Percentiles rank a stretch among this genome's conserved stretches.
Conservation (phyloP, 805 yeast species). For the Monosporozyma solicola region DNA sequence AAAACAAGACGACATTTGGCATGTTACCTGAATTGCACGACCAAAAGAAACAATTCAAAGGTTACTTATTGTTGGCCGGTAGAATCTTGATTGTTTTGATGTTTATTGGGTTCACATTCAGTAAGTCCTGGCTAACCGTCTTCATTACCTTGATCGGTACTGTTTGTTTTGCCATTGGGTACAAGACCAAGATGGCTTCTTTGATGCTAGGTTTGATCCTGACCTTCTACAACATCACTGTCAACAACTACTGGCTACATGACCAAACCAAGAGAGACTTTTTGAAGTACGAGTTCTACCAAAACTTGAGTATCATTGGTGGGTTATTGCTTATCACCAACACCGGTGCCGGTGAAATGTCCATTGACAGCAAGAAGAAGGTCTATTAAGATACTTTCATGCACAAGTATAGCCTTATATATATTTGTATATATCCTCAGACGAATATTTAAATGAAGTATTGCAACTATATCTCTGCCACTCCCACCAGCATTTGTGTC, state of each 20-base stretch:
- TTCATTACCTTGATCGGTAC: slow-evolving; percentile 63
- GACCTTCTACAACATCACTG: slow-evolving; percentile 63
- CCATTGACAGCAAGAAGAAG: slow-evolving; percentile 93
- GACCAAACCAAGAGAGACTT: slow-evolving; percentile 69
- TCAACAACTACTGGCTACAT: slow-evolving; percentile 86
- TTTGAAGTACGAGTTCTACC: slow-evolving; percentile 88
- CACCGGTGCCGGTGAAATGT: slow-evolving; percentile 93
- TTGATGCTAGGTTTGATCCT: slow-evolving; percentile 58
- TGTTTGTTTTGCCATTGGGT: slow-evolving; percentile 80
- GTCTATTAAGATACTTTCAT: slow-evolving; percentile 40
- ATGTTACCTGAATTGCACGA: slow-evolving; percentile 45
- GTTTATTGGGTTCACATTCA: slow-evolving; percentile 76
- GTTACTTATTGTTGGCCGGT: slow-evolving; percentile 81
- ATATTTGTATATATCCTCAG: background rate
- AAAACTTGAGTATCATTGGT: slow-evolving; percentile 89
- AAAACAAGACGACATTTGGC: slow-evolving; percentile 53
- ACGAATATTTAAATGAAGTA: too few relatives aligned
- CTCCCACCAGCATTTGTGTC: too few relatives aligned
- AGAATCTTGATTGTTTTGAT: slow-evolving; percentile 77
- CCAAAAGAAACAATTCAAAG: slow-evolving; percentile 55
- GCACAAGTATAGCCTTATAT: background rate
- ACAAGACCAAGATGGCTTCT: slow-evolving; percentile 86
- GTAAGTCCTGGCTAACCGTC: slow-evolving; percentile 63
- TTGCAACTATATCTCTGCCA: too few relatives aligned
- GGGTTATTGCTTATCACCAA: slow-evolving; percentile 84